Conservation (phyloP, 2,329 filamentous ascomycete genomes). For the Mycosphaerella sp. region DNA sequence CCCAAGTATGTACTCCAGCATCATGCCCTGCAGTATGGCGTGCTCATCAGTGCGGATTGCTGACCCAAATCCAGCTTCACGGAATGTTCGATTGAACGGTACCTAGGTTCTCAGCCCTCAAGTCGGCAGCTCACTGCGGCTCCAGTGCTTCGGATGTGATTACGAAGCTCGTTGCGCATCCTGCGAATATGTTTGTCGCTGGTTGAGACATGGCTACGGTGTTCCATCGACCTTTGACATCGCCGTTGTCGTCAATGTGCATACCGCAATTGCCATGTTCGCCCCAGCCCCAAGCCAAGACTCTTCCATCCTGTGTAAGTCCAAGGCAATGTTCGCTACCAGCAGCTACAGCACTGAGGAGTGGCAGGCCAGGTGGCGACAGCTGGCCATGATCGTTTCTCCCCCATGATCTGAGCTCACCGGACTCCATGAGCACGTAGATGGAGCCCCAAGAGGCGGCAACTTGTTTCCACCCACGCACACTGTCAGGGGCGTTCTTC, state of each 20-base stretch:
- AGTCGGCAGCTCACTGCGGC: neutral
- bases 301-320: conserved; percentile 55
- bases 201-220: conserved; percentile 51
- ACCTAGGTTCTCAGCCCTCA: neutral
- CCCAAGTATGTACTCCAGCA: conserved; percentile 51
- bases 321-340: conserved; percentile 89
- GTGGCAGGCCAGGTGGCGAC: conserved; percentile 55
- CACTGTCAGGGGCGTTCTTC: conserved; percentile 43
- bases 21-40: conserved; percentile 1
- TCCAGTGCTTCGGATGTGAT: conserved; percentile 36
- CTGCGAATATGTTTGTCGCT: conserved; percentile 64
- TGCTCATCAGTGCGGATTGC: conserved; percentile 1
- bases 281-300: conserved; percentile 91
- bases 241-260: conserved; percentile 52
- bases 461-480: conserved; percentile 59
- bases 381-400: conserved; percentile 80
- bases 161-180: conserved; percentile 85
- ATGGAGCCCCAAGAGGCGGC: conserved; percentile 77
- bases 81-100: conserved; percentile 35
- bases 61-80: conserved; percentile 30
- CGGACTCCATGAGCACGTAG: conserved; percentile 59
- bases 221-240: conserved; percentile 65
- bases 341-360: conserved; percentile 59
- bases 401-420: conserved; percentile 66
- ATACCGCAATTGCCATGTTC: conserved; percentile 95